These are phyloP conservation scores for Leccinum aurantiacum DNA, from an alignment of 768 basidiomycete genomes.

Conservation along the genomic window DNA sequence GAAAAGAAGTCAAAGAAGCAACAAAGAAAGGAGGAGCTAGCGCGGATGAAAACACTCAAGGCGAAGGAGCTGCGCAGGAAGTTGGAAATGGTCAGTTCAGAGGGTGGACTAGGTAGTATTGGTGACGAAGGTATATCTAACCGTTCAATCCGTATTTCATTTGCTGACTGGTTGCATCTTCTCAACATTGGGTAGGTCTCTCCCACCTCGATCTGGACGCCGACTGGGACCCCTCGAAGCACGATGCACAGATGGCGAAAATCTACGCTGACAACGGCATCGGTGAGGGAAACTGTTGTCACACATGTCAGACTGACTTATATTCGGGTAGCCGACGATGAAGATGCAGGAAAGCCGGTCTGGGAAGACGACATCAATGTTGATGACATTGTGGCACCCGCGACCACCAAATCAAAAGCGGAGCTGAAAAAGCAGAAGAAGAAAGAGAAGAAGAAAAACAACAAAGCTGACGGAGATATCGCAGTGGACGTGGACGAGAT, in stretches of 20 bases:
- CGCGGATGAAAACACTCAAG: conserved; percentile 79
- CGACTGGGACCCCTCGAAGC: conserved; percentile 87
- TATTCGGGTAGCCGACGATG: conserved; percentile 27
- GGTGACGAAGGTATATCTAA: conserved; percentile 23
- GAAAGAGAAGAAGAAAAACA: conserved; percentile 46
- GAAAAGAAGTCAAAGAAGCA: conserved; percentile 26
- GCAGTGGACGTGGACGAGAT: conserved; percentile 50
- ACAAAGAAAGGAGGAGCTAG: conserved; percentile 66
- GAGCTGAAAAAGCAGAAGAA: conserved; percentile 42
- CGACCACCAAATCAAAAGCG: conserved; percentile 32
- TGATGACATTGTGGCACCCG: conserved; percentile 51
- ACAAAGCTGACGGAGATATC: conserved; percentile 40
- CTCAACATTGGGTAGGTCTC: conserved; percentile 43
- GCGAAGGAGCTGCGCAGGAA: conserved; percentile 77
- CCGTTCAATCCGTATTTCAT: not conserved
- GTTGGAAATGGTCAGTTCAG: conserved; percentile 67
- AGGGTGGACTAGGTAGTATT: conserved; percentile 56
- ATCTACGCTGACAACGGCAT: conserved; percentile 59
- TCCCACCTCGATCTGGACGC: conserved; percentile 80
- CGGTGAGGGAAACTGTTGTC: conserved; percentile 17
- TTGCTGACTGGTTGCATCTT: not conserved
- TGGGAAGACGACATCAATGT: conserved; percentile 94
- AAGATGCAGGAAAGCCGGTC: conserved; percentile 64
- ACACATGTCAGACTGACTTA: not conserved
- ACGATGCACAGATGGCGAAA: conserved; percentile 79